A percentile compares a stretch with the other conserved stretches of the same genome.
These are phyloP conservation scores for Trapa incisa DNA, from an alignment of 345 rosid genomes.

Conservation along the genomic window DNA sequence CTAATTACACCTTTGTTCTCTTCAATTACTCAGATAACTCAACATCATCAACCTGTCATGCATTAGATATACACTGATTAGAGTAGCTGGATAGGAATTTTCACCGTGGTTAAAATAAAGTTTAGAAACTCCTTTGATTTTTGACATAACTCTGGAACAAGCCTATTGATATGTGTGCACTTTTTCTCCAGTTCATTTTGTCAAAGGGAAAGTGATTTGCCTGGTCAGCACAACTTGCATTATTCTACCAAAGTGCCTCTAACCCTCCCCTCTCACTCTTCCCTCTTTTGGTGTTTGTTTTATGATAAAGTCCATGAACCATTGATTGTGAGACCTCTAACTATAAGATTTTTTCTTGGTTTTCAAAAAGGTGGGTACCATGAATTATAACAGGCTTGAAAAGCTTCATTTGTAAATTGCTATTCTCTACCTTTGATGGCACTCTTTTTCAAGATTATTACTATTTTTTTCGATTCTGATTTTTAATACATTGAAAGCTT, in stretches of 20 bases:
- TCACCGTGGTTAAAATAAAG: background rate
- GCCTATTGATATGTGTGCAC: background rate
- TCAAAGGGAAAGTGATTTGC: slow-evolving; percentile 37
- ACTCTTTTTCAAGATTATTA: too few species aligned
- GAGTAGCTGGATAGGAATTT: background rate
- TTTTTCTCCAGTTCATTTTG: background rate
- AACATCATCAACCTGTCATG: background rate
- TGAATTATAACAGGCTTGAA: slow-evolving; percentile 1
- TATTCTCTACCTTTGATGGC: too few species aligned
- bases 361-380: slow-evolving; percentile 7
- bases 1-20: background rate
- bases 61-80: background rate
- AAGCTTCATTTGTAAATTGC: background rate
- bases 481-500: slow-evolving; percentile 1
- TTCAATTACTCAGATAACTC: background rate
- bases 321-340: slow-evolving; percentile 18
- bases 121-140: background rate
- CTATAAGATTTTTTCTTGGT: slow-evolving; percentile 4
- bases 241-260: background rate
- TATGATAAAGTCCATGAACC: slow-evolving; percentile 19
- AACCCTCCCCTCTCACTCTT: slow-evolving; percentile 8
- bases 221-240: slow-evolving; percentile 33
- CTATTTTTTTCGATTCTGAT: too few species aligned
- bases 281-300: slow-evolving; percentile 32
- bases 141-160: background rate